A percentile compares a stretch with the other conserved stretches of the same genome.
Evolutionary conservation across 208 protist genomes (phyloP).

Genomic region (Trypanosoma scelopori): DNA sequence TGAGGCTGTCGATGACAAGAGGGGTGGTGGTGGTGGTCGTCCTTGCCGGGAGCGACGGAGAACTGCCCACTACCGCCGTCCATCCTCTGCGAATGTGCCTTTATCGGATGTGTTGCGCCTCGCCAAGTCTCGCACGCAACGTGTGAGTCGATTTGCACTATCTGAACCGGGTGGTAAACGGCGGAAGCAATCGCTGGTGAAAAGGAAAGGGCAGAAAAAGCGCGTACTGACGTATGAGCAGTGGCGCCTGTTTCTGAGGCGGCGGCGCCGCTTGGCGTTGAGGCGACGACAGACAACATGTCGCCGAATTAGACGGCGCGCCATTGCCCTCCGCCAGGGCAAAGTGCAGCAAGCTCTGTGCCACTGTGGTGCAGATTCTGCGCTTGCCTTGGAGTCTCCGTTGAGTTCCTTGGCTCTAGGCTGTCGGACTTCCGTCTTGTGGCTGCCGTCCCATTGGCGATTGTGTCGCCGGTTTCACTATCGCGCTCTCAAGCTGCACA

Average conservation of each 20-base stretch:
- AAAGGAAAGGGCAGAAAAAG: constrained; percentile 36
- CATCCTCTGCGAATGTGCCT: constrained; percentile 64
- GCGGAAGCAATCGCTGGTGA: constrained; percentile 22
- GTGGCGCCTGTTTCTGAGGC: constrained; percentile 46
- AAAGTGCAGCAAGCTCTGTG: constrained; percentile 31
- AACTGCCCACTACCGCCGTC: constrained; percentile 49
- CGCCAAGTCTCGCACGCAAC: constrained; percentile 20
- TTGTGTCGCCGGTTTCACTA: constrained; percentile 49
- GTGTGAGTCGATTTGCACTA: constrained; percentile 5
- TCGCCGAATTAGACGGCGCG: constrained; percentile 21
- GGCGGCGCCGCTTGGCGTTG: constrained; percentile 43
- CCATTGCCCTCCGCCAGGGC: constrained; percentile 27
- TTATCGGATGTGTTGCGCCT: constrained; percentile 45
- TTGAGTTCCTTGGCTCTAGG: background rate
- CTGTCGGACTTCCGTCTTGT: constrained; percentile 17
- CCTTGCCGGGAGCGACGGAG: background rate
- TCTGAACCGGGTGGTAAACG: background rate
- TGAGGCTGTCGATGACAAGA: background rate
- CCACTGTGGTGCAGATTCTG: constrained; percentile 18
- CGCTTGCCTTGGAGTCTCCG: background rate
- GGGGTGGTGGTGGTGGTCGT: background rate
- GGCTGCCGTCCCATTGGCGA: constrained; percentile 60
- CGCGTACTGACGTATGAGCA: constrained; percentile 37
- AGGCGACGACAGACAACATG: constrained; percentile 32
- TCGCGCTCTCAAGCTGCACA: constrained; percentile 2